Evolutionary conservation across 352 stramenopile species (phyloP).

Genomic region (Phytopythium sindhum): DNA sequence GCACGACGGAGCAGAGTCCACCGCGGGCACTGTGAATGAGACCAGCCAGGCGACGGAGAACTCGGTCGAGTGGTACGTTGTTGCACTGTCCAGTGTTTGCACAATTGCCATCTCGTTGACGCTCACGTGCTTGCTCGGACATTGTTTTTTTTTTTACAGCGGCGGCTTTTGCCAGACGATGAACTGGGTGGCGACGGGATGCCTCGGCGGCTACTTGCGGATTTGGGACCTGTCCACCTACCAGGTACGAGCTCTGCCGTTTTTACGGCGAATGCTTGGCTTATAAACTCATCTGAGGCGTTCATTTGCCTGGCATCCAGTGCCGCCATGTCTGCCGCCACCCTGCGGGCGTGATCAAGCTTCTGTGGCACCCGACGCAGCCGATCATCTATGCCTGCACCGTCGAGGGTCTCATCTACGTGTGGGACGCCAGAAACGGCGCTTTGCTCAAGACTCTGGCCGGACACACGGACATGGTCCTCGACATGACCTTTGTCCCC

Average conservation of each 20-base stretch:
- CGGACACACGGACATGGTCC: conserved; percentile 90
- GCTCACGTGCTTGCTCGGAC: not conserved
- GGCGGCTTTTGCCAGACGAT: conserved; percentile 93
- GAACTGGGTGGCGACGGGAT: conserved; percentile 95
- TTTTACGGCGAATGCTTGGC: not conserved
- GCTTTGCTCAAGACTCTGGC: conserved; percentile 70
- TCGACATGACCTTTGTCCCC: conserved; percentile 84
- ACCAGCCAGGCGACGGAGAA: conserved; percentile 57
- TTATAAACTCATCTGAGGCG: conserved; percentile 4
- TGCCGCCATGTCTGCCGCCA: conserved; percentile 88
- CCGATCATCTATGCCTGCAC: conserved; percentile 88
- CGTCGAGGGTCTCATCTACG: conserved; percentile 87
- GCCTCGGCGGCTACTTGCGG: conserved; percentile 92
- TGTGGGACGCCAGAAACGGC: conserved; percentile 89
- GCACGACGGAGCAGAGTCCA: conserved; percentile 59
- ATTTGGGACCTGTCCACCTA: conserved; percentile 95
- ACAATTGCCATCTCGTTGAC: not conserved
- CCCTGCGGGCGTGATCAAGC: conserved; percentile 87
- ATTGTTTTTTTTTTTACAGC: conserved; percentile 23
- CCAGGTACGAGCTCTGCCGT: conserved; percentile 33
- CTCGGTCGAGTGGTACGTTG: conserved; percentile 81
- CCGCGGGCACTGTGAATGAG: conserved; percentile 46
- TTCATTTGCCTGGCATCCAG: conserved; percentile 20
- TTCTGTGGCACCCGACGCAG: conserved; percentile 87
- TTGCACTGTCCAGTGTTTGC: not conserved